phyloP scores from a whole-genome alignment of 2,329 filamentous ascomycete species.

The Aureobasidium melanogenum region DNA sequence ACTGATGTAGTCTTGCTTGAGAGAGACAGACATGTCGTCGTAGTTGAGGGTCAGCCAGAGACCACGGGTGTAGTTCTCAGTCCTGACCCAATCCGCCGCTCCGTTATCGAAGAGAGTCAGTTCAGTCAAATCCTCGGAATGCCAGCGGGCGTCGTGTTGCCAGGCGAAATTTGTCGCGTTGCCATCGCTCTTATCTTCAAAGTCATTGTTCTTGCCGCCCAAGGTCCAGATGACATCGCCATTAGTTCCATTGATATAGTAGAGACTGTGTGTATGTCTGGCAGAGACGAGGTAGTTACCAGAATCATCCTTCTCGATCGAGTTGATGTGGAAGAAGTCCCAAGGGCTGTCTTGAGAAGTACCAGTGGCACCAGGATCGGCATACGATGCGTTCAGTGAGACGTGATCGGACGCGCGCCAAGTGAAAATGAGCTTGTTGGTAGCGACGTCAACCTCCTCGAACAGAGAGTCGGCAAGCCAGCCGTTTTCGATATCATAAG shows the following conservation, averaged over 20 bases:
- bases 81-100: constrained; percentile 13
- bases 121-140: constrained; percentile 9
- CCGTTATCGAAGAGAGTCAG: constrained; percentile 19
- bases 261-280: constrained; percentile 34
- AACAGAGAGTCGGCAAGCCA: constrained; percentile 37
- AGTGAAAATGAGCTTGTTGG: constrained; percentile 31
- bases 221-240: constrained; percentile 44
- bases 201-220: constrained; percentile 38
- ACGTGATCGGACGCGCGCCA: constrained; percentile 33
- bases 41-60: constrained; percentile 18
- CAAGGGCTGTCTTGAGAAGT: constrained; percentile 26
- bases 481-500: constrained; percentile 22
- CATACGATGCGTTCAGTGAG: constrained; percentile 21
- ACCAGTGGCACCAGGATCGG: constrained; percentile 32
- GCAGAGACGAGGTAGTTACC: constrained; percentile 42
- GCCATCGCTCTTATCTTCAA: constrained; percentile 34
- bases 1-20: constrained; percentile 21
- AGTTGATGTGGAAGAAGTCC: constrained; percentile 47
- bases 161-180: constrained; percentile 39
- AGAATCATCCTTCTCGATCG: constrained; percentile 39
- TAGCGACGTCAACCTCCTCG: constrained; percentile 36
- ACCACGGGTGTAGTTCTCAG: constrained; percentile 12
- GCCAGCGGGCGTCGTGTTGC: constrained; percentile 46
- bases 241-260: constrained; percentile 34
- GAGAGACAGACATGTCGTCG: constrained; percentile 21